phyloP scores from a whole-genome alignment of 2,329 filamentous ascomycete genomes.

The Fonsecaea multimorphosa region DNA sequence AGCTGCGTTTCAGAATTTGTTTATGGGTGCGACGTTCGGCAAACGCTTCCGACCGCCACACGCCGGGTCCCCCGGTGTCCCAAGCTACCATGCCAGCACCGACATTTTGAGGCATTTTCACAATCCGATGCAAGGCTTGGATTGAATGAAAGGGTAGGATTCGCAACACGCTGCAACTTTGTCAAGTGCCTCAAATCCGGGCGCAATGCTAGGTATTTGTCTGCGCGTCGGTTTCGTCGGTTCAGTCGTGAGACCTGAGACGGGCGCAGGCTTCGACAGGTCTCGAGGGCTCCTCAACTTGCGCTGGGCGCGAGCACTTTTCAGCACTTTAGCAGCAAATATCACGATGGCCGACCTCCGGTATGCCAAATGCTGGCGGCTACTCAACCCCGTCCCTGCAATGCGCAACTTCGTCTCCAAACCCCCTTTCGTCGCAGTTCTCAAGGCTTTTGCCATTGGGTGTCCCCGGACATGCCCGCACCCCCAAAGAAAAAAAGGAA shows the following conservation, averaged over 20 bases:
- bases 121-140: background rate
- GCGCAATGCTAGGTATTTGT: constrained; percentile 5
- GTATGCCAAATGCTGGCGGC: background rate
- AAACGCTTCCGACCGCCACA: constrained; percentile 8
- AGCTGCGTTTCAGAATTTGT: constrained; percentile 13
- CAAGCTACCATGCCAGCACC: background rate
- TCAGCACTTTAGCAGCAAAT: background rate
- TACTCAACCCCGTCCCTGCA: background rate
- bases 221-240: background rate
- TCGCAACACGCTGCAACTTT: constrained; percentile 1
- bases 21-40: constrained; percentile 7
- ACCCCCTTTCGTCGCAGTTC: background rate
- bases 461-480: constrained; percentile 1
- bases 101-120: constrained; percentile 18
- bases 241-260: constrained; percentile 19
- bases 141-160: constrained; percentile 10
- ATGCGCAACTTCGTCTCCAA: background rate
- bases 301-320: background rate
- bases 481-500: background rate
- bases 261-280: background rate
- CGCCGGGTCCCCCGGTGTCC: background rate
- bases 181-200: constrained; percentile 9
- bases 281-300: background rate
- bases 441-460: background rate
- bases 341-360: background rate